Evolutionary conservation across 1,139 yeast species (phyloP), one percentile per base, ranked within the genome.

Genomic region (Sugiyamaella pinicola): DNA sequence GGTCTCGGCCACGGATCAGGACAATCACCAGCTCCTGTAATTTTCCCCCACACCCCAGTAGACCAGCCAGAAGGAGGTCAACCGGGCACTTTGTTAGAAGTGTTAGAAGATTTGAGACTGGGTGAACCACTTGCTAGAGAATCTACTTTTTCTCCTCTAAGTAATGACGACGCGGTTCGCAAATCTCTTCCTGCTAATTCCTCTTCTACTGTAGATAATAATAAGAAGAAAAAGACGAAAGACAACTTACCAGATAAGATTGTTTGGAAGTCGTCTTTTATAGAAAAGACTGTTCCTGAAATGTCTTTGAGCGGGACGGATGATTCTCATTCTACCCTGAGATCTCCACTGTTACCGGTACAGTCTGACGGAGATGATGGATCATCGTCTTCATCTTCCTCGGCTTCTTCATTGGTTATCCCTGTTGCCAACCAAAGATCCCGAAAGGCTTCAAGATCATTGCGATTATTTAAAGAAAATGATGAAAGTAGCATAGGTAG

Each of bases 381-480:
- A 17, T 37, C 49, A 9, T 37, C 43, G 3, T 19, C 26, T 29
- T 46, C 49, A 22, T 46, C 48, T n/a, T n/a, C n/a, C n/a, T 33
- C 49, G 15, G 18, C 43, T n/a, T 26, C 49, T n/a, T 37, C 43
- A 18, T 19, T 39, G 22, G 21, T 46, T 12, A 26, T 40, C 10
- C 46, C 46, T 13, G 33, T n/a, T 2, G 12, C 35, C 5, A 47
- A 55, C 33, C 61, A 65, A 6, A 60, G 71, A 17, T 68, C 77
- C n/a, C 71, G 83, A 51, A 79, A 79, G 63, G 83, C 83, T 3
- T 79, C 83, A 24, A 69, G 75, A 47, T 76, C 81, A n/a, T 64
- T 79, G 35, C 67, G 81, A 19, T 66, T 79, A 18, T 79, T 79
- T 61, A 69, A 74, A 51, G 74, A 69, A 45, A 64, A 71, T 52